Evolutionary conservation across 345 rosid genomes (phyloP), one percentile per base, ranked within the genome.

Genomic region (Balakata baccata): DNA sequence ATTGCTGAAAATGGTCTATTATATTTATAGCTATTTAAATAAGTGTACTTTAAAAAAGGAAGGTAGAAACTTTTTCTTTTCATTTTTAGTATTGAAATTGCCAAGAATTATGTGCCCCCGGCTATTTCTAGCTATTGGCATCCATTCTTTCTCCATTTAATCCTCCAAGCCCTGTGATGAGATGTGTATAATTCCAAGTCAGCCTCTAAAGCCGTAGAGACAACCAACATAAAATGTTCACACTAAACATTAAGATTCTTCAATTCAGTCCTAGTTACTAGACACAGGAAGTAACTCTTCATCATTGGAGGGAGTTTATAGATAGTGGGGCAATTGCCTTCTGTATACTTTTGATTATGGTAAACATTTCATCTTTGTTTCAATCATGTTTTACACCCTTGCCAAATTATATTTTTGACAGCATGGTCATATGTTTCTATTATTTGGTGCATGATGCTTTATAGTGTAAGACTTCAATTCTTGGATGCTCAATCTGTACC

Each of bases 361-460:
- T 70, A 37, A 17, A 34, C 25, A 71, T 46, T 46, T 60, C 11
- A 57, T 56, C 47, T 71, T 61, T 17, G 67, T 25, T 51, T 46
- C 56, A 59, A 45, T 46, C n/a, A 39, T 52, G 47, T 17, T 13
- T 17, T 50, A 29, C 23, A 25, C 51, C 45, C 8, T 72, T 34
- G 14, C 6, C 20, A 49, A 49, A 37, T 47, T 8, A 70, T 64
- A 9, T 45, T 46, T 54, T 47, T 74, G 70, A 29, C 51, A 4
- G 67, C 46, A 71, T 38, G 16, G 41, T 49, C 56, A 41, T 10
- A 12, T 64, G 34, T 23, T n/a, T 54, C 16, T 73, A 45, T 8
- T 51, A 8, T 45, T 72, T 64, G 47, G 13, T 37, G 23, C 25
- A 17, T 51, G 0, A 8, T 62, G 66, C 3, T 63, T 72, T 72